Conservation (phyloP, 257 asterid genomes). For the Capsicum pubescens region DNA sequence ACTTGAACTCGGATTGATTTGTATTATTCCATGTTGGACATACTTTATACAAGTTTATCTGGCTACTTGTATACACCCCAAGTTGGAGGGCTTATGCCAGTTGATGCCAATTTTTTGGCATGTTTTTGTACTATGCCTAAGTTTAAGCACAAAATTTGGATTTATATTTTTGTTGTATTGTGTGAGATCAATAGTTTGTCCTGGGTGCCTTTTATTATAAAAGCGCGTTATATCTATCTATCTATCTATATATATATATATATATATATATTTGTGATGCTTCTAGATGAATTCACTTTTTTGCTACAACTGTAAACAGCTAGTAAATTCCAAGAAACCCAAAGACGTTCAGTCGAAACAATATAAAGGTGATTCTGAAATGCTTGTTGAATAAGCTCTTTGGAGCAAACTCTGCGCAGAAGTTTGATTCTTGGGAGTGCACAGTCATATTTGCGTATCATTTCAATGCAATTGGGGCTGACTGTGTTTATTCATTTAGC, state of each 20-base stretch:
- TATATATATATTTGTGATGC: background rate
- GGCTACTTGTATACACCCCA: too few species aligned
- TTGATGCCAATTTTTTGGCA: too few species aligned
- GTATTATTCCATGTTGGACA: too few species aligned
- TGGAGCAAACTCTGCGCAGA: background rate
- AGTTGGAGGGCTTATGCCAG: too few species aligned
- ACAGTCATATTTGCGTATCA: background rate
- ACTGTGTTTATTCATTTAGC: background rate
- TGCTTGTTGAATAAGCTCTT: background rate
- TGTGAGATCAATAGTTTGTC: background rate
- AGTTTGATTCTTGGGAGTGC: background rate
- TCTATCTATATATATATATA: too few species aligned
- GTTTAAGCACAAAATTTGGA: background rate
- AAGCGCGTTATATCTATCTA: too few species aligned
- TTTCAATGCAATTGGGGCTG: background rate
- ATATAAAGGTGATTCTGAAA: background rate
- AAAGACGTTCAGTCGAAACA: background rate
- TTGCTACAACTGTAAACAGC: background rate
- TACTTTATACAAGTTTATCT: too few species aligned
- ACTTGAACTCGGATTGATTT: too few species aligned
- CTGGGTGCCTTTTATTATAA: background rate
- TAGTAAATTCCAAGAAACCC: background rate
- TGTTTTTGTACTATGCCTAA: too few species aligned
- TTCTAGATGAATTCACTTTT: background rate
- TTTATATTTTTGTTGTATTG: background rate